Conservation (phyloP, 352 stramenopile genomes). For the Phytophthora cactorum region DNA sequence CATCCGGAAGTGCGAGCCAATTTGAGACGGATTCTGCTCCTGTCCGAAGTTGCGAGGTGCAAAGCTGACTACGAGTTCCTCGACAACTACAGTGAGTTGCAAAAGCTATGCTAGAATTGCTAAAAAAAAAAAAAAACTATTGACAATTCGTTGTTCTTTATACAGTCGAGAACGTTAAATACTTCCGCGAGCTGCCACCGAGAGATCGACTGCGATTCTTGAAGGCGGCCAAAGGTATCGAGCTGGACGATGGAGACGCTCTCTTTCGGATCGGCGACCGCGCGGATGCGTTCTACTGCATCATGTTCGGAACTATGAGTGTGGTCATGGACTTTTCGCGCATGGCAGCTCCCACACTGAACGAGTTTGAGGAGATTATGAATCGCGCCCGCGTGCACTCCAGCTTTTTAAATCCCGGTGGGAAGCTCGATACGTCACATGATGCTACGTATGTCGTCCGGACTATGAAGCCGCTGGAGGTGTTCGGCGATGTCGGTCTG, state of each 20-base stretch:
- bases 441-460: conserved; percentile 68
- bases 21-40: conserved; percentile 54
- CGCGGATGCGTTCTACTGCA: conserved; percentile 78
- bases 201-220: conserved; percentile 66
- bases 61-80: conserved; percentile 74
- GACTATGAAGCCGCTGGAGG: conserved; percentile 68
- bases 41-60: conserved; percentile 45
- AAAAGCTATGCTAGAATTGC: neutral
- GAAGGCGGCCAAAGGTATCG: conserved; percentile 66
- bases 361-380: conserved; percentile 79
- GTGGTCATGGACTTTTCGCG: conserved; percentile 80
- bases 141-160: neutral
- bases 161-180: conserved; percentile 63
- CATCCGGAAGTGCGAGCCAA: conserved; percentile 45
- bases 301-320: conserved; percentile 78
- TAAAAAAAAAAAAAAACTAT: neutral
- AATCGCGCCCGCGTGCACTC: conserved; percentile 73
- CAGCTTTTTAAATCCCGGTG: conserved; percentile 67
- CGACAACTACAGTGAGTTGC: conserved; percentile 57
- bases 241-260: conserved; percentile 66
- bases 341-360: conserved; percentile 64
- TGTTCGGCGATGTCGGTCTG: conserved; percentile 74
- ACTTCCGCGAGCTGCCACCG: conserved; percentile 65
- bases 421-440: conserved; percentile 47
- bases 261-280: conserved; percentile 75